Base-by-base conservation (phyloP, 78 protist genomes). In the Cavenderia fasciculata region DNA sequence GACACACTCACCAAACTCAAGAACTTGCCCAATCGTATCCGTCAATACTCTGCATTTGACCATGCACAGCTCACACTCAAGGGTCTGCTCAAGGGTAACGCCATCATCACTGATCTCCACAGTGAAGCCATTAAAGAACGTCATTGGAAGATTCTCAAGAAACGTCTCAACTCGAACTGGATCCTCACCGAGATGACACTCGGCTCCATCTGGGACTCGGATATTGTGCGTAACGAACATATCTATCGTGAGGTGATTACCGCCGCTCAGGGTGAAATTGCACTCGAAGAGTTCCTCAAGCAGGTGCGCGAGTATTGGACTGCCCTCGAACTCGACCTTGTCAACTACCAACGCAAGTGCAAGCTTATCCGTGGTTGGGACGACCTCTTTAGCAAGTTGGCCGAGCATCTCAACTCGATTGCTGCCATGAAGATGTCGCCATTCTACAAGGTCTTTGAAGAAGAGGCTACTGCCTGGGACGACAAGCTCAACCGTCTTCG, bases 251-350 rank as follows among this genome's bases (percentile, higher is more conserved):
- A 97, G 29, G 92, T 98, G 7, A 31, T 98, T 56, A 25, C 88
- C 19, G 66, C 72, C 2, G 99, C 99, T 1, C 98, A 96, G 91
- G 99, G 99, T 18, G 99, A 98, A 87, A 72, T 95, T 79, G 99
- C 94, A 0, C 94, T 98, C 5, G 99, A 98, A 57, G 97, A 94
- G 85, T 98, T 90, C 87, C 74, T 98, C 70, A 51, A 70, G 36
- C 88, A 92, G 52, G 93, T 98, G 11, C 29, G 76, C 12, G 98
- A 97, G 69, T 27, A n/a, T 49, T 97, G 99, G 99, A 19, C 63
- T n/a, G 52, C 31, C 4, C 41, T 23, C 21, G 95, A 79, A 79
- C 63, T 98, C 14, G 99, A 97, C 19, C 69, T 96, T 0, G 98
- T 96, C 59, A 44, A 52, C 54, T 98, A 98, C 87, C 94, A 96